Evolutionary conservation across 2,329 filamentous ascomycete species (phyloP), one percentile per base, ranked within the genome.

Genomic region (Aureobasidium pullulans): DNA sequence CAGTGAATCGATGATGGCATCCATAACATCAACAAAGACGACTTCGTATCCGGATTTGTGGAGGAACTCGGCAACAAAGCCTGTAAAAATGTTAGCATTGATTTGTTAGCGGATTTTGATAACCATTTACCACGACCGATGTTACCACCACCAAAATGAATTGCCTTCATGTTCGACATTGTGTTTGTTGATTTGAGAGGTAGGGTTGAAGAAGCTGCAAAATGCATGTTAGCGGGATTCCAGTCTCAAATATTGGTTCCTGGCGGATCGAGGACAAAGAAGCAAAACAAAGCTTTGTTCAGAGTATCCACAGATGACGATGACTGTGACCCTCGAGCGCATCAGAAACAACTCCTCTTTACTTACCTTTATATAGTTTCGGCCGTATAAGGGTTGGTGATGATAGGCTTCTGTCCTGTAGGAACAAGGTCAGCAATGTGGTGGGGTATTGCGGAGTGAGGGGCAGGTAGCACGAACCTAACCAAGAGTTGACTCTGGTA

Each of bases 1-100:
- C 66, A 99, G 83, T 57, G 82, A 76, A 68, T 93, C 80, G 72
- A 97, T 94, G 63, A 96, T 79, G 62, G 77, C 77, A 72, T 93
- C 90, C 77, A 91, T 86, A 66, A 99, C 92, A 80, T 99, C 94
- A 67, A 95, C 87, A 71, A 99, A 97, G 78, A 97, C 81, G 69
- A 99, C 93, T 71, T 96, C 90, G 73, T 92, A 99, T 72, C 90
- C 92, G 11, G 92, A 94, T 75, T 95, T 88, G 80, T 96, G 90
- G 42, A 97, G 84, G 78, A 96, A 94, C 76, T 90, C 90, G 69
- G 88, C 90, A 59, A 94, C 89, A 67, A 94, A 94, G 74, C 90
- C 88, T 63, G 37, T 34, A 39, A 31, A 16, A 19, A 36, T 11
- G 36, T 56, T 10, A 52, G 49, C 23, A 4, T 28, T 29, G 15